These are phyloP conservation scores for Kokia cookei DNA, from an alignment of 441 rosid genomes.

Conservation along the genomic window DNA sequence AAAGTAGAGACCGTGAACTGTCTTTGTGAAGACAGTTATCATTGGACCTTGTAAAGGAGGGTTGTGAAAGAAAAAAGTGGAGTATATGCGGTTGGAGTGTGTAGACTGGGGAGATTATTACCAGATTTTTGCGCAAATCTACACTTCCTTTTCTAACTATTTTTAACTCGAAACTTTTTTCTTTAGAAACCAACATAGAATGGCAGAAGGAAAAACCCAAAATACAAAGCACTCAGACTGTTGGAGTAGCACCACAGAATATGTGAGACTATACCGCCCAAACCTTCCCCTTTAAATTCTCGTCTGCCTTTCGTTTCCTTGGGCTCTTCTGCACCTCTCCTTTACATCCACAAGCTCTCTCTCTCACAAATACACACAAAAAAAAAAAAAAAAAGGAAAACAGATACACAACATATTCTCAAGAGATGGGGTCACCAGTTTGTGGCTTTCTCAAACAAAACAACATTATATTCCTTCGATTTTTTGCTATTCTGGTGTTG, in stretches of 20 bases:
- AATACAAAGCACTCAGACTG: slow-evolving; percentile 12
- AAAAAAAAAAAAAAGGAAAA: too few relatives aligned
- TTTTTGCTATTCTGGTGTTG: slow-evolving; percentile 48
- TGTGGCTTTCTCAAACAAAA: slow-evolving; percentile 35
- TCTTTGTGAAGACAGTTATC: not conserved
- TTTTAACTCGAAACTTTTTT: slow-evolving; percentile 17
- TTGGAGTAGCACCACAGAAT: slow-evolving; percentile 16
- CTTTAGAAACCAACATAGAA: slow-evolving; percentile 6
- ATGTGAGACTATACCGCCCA: slow-evolving; percentile 42
- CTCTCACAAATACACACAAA: not conserved
- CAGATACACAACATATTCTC: not conserved
- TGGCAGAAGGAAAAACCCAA: slow-evolving; percentile 7
- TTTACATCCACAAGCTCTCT: slow-evolving; percentile 10
- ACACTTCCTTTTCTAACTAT: slow-evolving; percentile 22
- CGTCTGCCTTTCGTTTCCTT: slow-evolving; percentile 31
- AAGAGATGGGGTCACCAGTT: slow-evolving; percentile 45
- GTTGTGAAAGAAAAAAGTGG: not conserved
- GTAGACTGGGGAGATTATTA: not conserved
- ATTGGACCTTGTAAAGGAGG: not conserved
- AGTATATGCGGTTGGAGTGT: slow-evolving; percentile 11
- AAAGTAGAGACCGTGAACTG: not conserved
- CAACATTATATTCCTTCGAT: slow-evolving; percentile 33
- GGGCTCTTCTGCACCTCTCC: slow-evolving; percentile 33
- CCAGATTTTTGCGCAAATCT: slow-evolving; percentile 9
- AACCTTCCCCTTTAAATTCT: slow-evolving; percentile 57